phyloP scores from a whole-genome alignment of 768 basidiomycete genomes.

The Tulasnella sp. region DNA sequence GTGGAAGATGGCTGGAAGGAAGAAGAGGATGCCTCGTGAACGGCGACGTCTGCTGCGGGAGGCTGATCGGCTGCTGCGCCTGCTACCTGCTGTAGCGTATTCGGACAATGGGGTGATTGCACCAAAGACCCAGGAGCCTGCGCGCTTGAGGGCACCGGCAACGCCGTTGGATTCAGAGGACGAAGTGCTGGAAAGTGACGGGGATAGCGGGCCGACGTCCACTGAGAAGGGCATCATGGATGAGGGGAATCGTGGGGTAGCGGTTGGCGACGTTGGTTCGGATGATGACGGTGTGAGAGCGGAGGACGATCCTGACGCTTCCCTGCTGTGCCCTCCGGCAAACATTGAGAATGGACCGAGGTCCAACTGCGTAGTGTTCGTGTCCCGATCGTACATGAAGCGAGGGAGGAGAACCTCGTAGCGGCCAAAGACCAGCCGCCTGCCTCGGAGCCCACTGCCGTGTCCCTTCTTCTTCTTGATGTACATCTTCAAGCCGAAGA shows the following conservation, averaged over 20 bases:
- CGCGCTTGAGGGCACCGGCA: slow-evolving; percentile 52
- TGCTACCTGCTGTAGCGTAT: neutral
- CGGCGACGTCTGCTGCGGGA: slow-evolving; percentile 39
- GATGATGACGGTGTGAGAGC: slow-evolving; percentile 49
- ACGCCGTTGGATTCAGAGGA: slow-evolving; percentile 45
- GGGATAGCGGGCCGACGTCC: slow-evolving; percentile 55
- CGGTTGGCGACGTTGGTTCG: slow-evolving; percentile 50
- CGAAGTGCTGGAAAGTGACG: slow-evolving; percentile 44
- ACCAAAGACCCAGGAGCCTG: slow-evolving; percentile 52
- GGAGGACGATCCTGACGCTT: slow-evolving; percentile 26
- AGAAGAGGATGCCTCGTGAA: slow-evolving; percentile 67
- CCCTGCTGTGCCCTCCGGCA: slow-evolving; percentile 23
- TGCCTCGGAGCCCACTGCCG: neutral
- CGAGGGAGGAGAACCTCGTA: slow-evolving; percentile 79
- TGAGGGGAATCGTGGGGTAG: slow-evolving; percentile 49
- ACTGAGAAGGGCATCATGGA: slow-evolving; percentile 56
- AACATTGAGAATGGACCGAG: slow-evolving; percentile 55
- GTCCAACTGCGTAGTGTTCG: slow-evolving; percentile 65
- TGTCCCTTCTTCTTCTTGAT: slow-evolving; percentile 22
- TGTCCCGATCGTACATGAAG: slow-evolving; percentile 58
- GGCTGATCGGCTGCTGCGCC: slow-evolving; percentile 46
- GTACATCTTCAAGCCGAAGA: slow-evolving; percentile 55
- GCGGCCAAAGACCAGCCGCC: slow-evolving; percentile 27
- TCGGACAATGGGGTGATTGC: slow-evolving; percentile 19
- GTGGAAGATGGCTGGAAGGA: slow-evolving; percentile 76